Conservation (phyloP, 2,329 filamentous ascomycete species). For the Botrytis galanthina region DNA sequence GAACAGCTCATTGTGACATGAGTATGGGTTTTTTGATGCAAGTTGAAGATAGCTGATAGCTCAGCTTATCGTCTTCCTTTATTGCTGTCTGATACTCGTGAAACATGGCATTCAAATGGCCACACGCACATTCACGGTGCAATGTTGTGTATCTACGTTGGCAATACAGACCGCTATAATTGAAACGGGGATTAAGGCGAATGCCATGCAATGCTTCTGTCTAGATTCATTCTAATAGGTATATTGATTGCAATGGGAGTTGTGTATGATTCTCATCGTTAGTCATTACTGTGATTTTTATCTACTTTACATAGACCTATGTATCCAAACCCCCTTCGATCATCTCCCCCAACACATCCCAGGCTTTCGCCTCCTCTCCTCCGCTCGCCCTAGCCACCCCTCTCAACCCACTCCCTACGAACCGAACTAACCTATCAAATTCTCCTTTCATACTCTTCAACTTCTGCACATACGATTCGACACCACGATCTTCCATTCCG, state of each 20-base stretch:
- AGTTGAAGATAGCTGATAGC: not conserved
- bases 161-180: not conserved
- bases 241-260: not conserved
- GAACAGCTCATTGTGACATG: not conserved
- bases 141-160: not conserved
- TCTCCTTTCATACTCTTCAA: slow-evolving; percentile 58
- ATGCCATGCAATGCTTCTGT: not conserved
- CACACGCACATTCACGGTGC: not conserved
- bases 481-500: slow-evolving; percentile 29
- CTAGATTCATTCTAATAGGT: not conserved
- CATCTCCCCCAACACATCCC: slow-evolving; percentile 81
- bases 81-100: not conserved
- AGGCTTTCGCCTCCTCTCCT: slow-evolving; percentile 54
- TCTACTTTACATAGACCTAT: not conserved
- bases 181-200: not conserved
- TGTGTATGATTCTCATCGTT: not conserved
- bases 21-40: not conserved
- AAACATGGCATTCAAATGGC: not conserved
- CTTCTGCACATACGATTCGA: slow-evolving; percentile 49
- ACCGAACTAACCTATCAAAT: slow-evolving; percentile 64
- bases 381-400: slow-evolving; percentile 73
- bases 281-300: not conserved
- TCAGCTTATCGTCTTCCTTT: not conserved
- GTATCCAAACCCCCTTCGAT: slow-evolving; percentile 54
- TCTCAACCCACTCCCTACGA: slow-evolving; percentile 70